Evolutionary conservation across 2,329 filamentous ascomycete species (phyloP).

Genomic region (Fonsecaea multimorphosa): DNA sequence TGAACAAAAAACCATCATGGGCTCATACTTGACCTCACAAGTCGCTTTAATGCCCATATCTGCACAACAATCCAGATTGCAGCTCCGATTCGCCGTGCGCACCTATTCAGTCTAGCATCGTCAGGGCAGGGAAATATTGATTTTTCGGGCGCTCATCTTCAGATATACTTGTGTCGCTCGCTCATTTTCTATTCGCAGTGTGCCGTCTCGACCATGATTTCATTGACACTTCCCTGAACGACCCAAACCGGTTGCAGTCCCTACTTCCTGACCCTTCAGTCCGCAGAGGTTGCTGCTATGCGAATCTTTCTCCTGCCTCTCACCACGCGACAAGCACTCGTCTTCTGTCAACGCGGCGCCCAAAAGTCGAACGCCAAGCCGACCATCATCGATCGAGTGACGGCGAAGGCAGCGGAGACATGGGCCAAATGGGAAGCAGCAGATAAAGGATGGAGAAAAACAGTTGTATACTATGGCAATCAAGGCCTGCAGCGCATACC

Average conservation of each 20-base stretch:
- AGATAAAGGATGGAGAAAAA: conserved; percentile 84
- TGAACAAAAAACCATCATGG: neutral
- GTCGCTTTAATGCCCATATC: neutral
- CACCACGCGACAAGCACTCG: conserved; percentile 84
- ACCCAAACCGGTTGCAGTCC: conserved; percentile 12
- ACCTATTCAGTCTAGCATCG: neutral
- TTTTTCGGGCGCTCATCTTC: neutral
- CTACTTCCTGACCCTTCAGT: conserved; percentile 8
- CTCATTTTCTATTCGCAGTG: neutral
- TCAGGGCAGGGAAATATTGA: neutral
- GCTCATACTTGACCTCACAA: neutral
- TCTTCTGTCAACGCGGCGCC: conserved; percentile 84
- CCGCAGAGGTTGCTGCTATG: conserved; percentile 63
- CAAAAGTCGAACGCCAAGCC: conserved; percentile 61
- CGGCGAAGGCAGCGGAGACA: conserved; percentile 72
- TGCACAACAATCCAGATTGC: conserved; percentile 3
- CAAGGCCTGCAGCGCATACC: conserved; percentile 83
- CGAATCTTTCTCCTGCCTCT: conserved; percentile 92
- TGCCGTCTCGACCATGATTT: conserved; percentile 29
- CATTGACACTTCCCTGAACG: conserved; percentile 29
- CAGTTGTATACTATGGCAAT: conserved; percentile 86
- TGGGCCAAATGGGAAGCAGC: conserved; percentile 90
- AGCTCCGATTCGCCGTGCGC: neutral
- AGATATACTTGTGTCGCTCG: neutral
- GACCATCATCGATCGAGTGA: conserved; percentile 71